phyloP scores from a whole-genome alignment of 805 yeast species.

The Nakazawaea ernobii region DNA sequence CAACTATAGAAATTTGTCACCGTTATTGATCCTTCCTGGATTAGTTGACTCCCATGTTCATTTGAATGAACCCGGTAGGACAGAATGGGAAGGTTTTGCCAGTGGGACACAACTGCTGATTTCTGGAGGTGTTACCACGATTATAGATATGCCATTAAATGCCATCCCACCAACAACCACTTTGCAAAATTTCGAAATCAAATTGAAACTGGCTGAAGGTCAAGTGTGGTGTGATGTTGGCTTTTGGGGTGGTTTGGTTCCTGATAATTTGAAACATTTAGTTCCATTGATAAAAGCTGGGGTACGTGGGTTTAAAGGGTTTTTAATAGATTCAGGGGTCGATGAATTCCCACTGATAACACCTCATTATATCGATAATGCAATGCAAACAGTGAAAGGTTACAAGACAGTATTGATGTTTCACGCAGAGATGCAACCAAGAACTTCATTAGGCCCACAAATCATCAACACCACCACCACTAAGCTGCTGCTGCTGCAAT shows the following conservation, averaged over 20 bases:
- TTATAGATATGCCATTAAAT: constrained; percentile 92
- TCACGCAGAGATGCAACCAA: constrained; percentile 85
- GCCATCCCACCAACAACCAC: constrained; percentile 96
- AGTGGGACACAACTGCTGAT: constrained; percentile 95
- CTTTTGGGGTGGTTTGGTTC: constrained; percentile 95
- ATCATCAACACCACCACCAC: neutral
- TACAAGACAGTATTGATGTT: constrained; percentile 74
- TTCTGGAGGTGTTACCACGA: constrained; percentile 94
- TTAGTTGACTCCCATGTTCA: constrained; percentile 93
- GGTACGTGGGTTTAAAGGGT: constrained; percentile 91
- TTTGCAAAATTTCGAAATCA: constrained; percentile 64
- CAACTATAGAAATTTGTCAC: constrained; percentile 50
- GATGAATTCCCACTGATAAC: constrained; percentile 88
- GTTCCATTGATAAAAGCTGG: constrained; percentile 77
- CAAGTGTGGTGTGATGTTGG: constrained; percentile 92
- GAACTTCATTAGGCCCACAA: constrained; percentile 14
- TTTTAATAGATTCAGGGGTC: constrained; percentile 91
- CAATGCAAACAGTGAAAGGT: constrained; percentile 58
- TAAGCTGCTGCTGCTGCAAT: too few relatives aligned
- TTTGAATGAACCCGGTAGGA: constrained; percentile 94
- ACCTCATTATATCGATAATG: constrained; percentile 56
- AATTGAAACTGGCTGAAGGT: constrained; percentile 71
- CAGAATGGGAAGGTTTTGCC: constrained; percentile 98
- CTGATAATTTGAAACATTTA: constrained; percentile 64
- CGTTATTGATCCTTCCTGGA: constrained; percentile 75